Conservation (phyloP, 2,329 filamentous ascomycete species). For the Beauveria rudraprayagi region DNA sequence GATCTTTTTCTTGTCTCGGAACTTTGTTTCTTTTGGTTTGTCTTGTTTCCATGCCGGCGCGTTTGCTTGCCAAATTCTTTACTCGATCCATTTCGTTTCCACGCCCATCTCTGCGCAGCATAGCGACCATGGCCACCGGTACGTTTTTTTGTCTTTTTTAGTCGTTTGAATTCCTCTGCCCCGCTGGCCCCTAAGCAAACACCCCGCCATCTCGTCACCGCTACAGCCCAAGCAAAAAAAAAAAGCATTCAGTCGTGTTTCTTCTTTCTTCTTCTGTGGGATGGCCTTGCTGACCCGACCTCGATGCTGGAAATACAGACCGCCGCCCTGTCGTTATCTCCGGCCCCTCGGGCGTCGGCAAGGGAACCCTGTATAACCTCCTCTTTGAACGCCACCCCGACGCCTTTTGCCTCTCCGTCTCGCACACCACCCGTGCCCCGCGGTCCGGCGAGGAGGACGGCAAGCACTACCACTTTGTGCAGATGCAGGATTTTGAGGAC, state of each 20-base stretch:
- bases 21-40: neutral
- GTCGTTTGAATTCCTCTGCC: neutral
- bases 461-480: conserved; percentile 73
- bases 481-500: conserved; percentile 56
- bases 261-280: neutral
- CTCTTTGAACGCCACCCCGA: conserved; percentile 53
- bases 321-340: conserved; percentile 66
- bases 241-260: neutral
- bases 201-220: conserved; percentile 3
- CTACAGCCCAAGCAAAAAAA: neutral
- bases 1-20: neutral
- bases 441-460: conserved; percentile 68
- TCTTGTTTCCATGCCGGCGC: conserved; percentile 8
- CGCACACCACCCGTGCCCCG: conserved; percentile 74
- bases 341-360: conserved; percentile 72
- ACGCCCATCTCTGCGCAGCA: neutral
- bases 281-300: too few species aligned
- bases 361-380: conserved; percentile 68
- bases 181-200: neutral
- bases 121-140: conserved; percentile 3
- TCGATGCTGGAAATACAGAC: conserved; percentile 23
- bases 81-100: neutral
- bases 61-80: neutral
- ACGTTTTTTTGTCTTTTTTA: neutral
- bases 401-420: conserved; percentile 48